phyloP scores from a whole-genome alignment of 2,329 filamentous ascomycete species.

The Colletotrichum paranaense region DNA sequence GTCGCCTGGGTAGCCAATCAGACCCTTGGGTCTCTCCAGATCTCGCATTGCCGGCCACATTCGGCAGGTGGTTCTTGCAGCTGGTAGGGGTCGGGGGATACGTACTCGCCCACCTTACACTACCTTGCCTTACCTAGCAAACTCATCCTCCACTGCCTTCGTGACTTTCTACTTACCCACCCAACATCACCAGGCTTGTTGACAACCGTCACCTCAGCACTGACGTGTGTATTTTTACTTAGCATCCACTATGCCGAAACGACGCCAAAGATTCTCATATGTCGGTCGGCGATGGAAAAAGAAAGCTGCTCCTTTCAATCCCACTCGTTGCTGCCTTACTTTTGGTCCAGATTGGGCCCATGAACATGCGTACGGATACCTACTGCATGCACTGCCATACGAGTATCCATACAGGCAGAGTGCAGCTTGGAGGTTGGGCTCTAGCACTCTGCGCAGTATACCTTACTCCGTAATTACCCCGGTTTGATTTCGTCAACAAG shows the following conservation, averaged over 20 bases:
- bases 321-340: background rate
- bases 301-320: background rate
- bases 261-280: background rate
- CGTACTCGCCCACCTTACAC: background rate
- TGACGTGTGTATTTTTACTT: slow-evolving; percentile 8
- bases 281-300: background rate
- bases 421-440: no score
- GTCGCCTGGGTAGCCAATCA: background rate
- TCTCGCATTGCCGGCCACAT: slow-evolving; percentile 23
- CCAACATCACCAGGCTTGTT: background rate
- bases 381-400: no score
- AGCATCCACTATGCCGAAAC: slow-evolving; percentile 17
- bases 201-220: background rate
- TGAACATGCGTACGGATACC: background rate
- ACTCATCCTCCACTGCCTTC: no score
- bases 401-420: no score
- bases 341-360: background rate
- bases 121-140: no score
- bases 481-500: background rate
- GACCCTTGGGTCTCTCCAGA: background rate
- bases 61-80: slow-evolving; percentile 21
- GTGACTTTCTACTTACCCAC: no score
- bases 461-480: background rate
- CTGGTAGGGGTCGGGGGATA: background rate
- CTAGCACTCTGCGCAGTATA: background rate